A percentile compares a stretch with the other conserved stretches of the same genome.
These are phyloP conservation scores for Dactylis glomerata DNA, from an alignment of 176 grass and related monocot species.

Conservation along the genomic window DNA sequence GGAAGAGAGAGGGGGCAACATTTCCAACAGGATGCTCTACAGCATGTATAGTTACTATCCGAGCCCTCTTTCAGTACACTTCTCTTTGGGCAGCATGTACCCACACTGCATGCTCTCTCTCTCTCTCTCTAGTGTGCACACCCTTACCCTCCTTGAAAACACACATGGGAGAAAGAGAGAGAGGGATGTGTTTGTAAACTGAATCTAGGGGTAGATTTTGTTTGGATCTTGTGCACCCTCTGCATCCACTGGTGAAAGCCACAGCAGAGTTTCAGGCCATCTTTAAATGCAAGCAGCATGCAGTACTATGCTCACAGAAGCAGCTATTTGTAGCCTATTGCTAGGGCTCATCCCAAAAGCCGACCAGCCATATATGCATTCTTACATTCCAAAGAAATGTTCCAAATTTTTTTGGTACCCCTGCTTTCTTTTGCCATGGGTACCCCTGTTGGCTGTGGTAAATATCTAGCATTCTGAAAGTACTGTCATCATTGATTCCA, in stretches of 20 bases:
- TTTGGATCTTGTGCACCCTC: conserved; percentile 79
- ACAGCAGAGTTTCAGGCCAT: conserved; percentile 46
- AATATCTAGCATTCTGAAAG: background rate
- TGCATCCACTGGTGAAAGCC: conserved; percentile 62
- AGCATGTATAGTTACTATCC: conserved; percentile 81
- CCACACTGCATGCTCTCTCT: conserved; percentile 24
- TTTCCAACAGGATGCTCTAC: conserved; percentile 66
- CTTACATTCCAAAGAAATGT: background rate
- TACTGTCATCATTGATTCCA: background rate
- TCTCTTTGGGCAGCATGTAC: conserved; percentile 66
- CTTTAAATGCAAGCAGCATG: conserved; percentile 47
- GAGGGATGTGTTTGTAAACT: background rate
- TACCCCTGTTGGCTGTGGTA: background rate
- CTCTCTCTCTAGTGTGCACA: conserved; percentile 19
- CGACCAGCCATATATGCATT: conserved; percentile 28
- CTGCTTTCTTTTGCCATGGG: background rate
- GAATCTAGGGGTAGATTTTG: conserved; percentile 82
- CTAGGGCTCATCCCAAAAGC: conserved; percentile 40
- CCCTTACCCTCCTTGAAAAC: background rate
- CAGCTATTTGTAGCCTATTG: conserved; percentile 43
- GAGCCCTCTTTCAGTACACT: conserved; percentile 47
- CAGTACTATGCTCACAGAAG: conserved; percentile 43
- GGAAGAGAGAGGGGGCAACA: conserved; percentile 19
- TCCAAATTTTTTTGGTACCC: background rate
- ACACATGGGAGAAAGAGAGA: background rate